Evolutionary conservation across 2,329 filamentous ascomycete species (phyloP).

Genomic region (Colletotrichum caudatum): DNA sequence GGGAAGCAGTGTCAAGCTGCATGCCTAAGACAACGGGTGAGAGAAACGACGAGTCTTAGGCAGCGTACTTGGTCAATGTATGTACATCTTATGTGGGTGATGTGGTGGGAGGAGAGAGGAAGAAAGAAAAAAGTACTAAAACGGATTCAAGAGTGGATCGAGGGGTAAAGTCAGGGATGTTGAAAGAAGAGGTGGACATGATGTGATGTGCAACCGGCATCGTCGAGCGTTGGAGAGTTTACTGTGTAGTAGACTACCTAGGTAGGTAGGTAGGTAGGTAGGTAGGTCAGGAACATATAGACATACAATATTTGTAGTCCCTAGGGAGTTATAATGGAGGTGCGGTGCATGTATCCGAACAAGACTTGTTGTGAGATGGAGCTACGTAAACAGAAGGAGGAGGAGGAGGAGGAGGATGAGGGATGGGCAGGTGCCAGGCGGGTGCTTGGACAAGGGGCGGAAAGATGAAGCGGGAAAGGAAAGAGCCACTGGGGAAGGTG

Average conservation of each 20-base stretch:
- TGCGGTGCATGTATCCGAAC: too few relatives aligned
- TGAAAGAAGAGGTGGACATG: conserved; percentile 5
- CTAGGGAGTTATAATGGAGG: too few relatives aligned
- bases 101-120: neutral
- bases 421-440: neutral
- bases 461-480: neutral
- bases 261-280: too few relatives aligned
- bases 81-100: conserved; percentile 23
- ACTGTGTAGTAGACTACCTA: too few relatives aligned
- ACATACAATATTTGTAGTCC: neutral
- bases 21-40: conserved; percentile 39
- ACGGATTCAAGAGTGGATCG: conserved; percentile 18
- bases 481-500: neutral
- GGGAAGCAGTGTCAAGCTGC: conserved; percentile 32
- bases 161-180: neutral
- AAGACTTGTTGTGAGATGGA: too few relatives aligned
- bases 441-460: neutral
- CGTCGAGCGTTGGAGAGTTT: conserved; percentile 3
- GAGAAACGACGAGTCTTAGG: conserved; percentile 31
- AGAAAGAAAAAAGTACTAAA: conserved; percentile 26
- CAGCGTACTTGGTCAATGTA: too few relatives aligned
- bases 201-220: conserved; percentile 32
- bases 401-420: neutral
- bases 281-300: neutral
- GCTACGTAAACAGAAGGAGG: neutral